Percentiles rank a stretch among this genome's conserved stretches.
Conservation (phyloP, 441 rosid species). For the Gossypium trilobum region DNA sequence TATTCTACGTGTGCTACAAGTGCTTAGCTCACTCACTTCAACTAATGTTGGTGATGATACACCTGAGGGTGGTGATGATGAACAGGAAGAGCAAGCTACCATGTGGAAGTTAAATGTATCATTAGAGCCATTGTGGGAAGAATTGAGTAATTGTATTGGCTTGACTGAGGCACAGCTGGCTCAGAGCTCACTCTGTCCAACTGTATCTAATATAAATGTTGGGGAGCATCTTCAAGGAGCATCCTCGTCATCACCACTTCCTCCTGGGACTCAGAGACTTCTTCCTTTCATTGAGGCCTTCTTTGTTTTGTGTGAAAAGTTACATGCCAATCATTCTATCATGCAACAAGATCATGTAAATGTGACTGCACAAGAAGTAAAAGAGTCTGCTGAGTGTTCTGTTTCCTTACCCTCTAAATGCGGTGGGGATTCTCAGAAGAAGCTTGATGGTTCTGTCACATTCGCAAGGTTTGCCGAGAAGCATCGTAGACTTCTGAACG, state of each 20-base stretch:
- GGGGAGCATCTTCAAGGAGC: conserved; percentile 55
- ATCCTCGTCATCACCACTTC: conserved; percentile 59
- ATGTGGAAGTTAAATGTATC: conserved; percentile 62
- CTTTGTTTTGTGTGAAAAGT: conserved; percentile 89
- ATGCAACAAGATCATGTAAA: conserved; percentile 58
- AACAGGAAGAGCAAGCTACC: conserved; percentile 62
- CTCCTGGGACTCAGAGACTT: conserved; percentile 86
- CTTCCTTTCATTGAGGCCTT: conserved; percentile 94
- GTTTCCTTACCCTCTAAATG: conserved; percentile 28
- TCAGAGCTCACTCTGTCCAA: conserved; percentile 40
- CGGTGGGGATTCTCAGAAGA: conserved; percentile 52
- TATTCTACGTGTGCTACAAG: conserved; percentile 75
- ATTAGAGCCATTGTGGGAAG: conserved; percentile 89
- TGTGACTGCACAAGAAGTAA: conserved; percentile 73
- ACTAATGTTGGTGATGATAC: conserved; percentile 29
- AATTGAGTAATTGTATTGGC: conserved; percentile 80
- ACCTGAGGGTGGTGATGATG: conserved; percentile 34
- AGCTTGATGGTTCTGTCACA: conserved; percentile 61
- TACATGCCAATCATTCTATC: conserved; percentile 46
- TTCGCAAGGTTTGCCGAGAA: conserved; percentile 88
- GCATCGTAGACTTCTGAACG: conserved; percentile 85
- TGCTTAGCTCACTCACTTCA: conserved; percentile 63
- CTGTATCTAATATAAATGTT: conserved; percentile 34
- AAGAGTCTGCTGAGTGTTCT: conserved; percentile 57
- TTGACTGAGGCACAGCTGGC: conserved; percentile 75